Conservation (phyloP, 495 filamentous ascomycete genomes). For the Aspergillus leporis region DNA sequence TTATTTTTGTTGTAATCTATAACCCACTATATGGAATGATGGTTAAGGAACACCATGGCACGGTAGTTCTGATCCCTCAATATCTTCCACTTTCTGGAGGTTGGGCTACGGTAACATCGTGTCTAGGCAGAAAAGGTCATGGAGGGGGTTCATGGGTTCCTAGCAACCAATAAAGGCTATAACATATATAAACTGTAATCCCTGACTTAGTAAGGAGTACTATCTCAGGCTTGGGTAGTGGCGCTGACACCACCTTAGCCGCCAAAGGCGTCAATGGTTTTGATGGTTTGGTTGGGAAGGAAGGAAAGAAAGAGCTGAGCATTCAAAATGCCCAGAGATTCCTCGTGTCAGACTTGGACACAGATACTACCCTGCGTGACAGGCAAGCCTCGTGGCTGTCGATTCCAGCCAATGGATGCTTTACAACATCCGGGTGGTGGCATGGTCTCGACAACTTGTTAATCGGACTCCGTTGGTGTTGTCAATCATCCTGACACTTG, state of each 20-base stretch:
- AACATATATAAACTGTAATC: background rate
- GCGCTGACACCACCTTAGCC: background rate
- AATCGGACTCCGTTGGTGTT: slow-evolving; percentile 1
- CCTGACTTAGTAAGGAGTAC: background rate
- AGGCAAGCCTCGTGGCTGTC: slow-evolving; percentile 1
- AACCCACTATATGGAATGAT: background rate
- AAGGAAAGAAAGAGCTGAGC: background rate
- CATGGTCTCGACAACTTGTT: background rate
- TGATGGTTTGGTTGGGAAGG: background rate
- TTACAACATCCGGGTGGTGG: background rate
- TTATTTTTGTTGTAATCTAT: background rate
- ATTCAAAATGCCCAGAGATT: background rate
- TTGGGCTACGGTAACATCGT: slow-evolving; percentile 1
- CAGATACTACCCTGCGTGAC: slow-evolving; percentile 3
- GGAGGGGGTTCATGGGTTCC: background rate
- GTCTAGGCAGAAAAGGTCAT: background rate
- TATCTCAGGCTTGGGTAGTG: background rate
- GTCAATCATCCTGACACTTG: background rate
- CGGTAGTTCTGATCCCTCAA: too few species aligned
- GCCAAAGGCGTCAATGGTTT: background rate
- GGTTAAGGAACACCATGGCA: background rate
- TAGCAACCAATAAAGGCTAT: background rate
- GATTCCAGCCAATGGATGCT: slow-evolving; percentile 1
- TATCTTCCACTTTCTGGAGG: background rate
- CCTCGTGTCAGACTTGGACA: background rate